phyloP scores from a whole-genome alignment of 2,329 filamentous ascomycete genomes.

The Botrytis paeoniae region DNA sequence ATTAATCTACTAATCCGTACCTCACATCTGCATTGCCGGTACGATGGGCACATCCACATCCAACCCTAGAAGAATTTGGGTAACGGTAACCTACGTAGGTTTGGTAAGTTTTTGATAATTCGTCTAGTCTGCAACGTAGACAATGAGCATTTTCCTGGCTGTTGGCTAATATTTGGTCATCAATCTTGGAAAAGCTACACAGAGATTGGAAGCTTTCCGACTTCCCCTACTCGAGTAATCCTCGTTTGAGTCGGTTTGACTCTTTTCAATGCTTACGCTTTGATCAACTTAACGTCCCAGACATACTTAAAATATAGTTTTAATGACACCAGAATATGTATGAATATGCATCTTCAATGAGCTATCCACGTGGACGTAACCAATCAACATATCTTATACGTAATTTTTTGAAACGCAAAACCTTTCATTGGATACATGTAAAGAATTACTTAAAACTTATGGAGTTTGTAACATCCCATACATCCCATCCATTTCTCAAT shows the following conservation, averaged over 20 bases:
- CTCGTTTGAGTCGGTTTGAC: not conserved
- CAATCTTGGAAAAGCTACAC: not conserved
- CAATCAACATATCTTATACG: conserved; percentile 21
- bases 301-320: not conserved
- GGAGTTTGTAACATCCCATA: conserved; percentile 7
- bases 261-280: not conserved
- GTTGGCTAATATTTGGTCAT: not conserved
- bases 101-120: not conserved
- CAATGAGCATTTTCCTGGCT: not conserved
- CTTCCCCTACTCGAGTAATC: not conserved
- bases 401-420: conserved; percentile 15
- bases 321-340: conserved; percentile 20
- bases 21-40: conserved; percentile 25
- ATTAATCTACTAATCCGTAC: conserved; percentile 28
- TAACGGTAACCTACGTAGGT: not conserved
- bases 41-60: conserved; percentile 12
- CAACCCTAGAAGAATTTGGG: conserved; percentile 15
- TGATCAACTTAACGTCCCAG: not conserved
- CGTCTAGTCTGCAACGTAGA: not conserved
- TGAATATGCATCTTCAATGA: not conserved
- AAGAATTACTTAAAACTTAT: conserved; percentile 11
- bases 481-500: conserved; percentile 1
- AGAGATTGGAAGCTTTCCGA: not conserved
- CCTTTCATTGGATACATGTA: conserved; percentile 1
- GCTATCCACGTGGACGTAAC: not conserved